Evolutionary conservation across 441 rosid genomes (phyloP).

Genomic region (Aquilaria agallochum): DNA sequence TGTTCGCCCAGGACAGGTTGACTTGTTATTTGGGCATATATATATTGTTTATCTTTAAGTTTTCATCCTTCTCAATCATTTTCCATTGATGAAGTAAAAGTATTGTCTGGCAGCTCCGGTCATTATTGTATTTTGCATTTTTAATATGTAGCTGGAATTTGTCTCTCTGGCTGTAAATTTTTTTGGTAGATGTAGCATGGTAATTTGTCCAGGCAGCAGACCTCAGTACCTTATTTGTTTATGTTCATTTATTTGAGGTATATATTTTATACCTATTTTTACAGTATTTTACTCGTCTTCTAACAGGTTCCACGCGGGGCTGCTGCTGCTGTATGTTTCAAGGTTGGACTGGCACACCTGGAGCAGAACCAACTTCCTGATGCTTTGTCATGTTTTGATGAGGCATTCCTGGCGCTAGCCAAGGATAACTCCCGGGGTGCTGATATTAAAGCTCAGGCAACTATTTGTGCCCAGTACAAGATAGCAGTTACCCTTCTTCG

Average conservation of each 20-base stretch:
- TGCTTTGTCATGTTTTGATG: constrained; percentile 94
- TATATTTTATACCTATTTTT: too few relatives aligned
- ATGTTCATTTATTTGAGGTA: too few relatives aligned
- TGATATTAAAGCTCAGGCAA: constrained; percentile 95
- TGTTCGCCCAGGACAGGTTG: constrained; percentile 97
- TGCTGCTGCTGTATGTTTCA: constrained; percentile 87
- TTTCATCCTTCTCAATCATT: not conserved
- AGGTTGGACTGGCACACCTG: constrained; percentile 93
- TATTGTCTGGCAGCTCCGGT: not conserved
- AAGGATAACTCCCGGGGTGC: constrained; percentile 97
- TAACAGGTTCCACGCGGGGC: constrained; percentile 96
- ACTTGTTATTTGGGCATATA: constrained; percentile 1
- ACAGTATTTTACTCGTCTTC: constrained; percentile 6
- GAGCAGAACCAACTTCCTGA: constrained; percentile 98
- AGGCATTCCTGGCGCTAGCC: constrained; percentile 95
- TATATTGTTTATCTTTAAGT: not conserved
- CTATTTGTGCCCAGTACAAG: constrained; percentile 98
- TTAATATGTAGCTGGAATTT: not conserved
- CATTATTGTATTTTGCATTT: not conserved
- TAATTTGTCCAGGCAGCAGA: too few relatives aligned
- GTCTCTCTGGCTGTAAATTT: not conserved
- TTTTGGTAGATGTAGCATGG: too few relatives aligned
- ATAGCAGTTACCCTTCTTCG: constrained; percentile 88
- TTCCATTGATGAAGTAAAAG: not conserved
- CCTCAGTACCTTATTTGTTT: too few relatives aligned